phyloP scores from a whole-genome alignment of 306 rosid species.

The Spatholobus suberectus region DNA sequence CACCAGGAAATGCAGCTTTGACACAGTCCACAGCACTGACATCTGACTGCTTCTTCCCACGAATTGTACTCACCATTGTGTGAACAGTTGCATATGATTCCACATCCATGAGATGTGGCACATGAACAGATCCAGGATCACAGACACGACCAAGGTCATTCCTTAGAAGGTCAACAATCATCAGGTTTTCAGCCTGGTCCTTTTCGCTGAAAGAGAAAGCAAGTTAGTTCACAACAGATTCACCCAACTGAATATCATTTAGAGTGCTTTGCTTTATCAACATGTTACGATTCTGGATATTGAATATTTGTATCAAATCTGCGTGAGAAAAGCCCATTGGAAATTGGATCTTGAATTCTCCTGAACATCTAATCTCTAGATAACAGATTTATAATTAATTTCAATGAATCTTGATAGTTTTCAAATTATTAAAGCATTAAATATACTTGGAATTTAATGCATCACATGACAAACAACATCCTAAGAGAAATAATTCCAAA shows the following conservation, averaged over 20 bases:
- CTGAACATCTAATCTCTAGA: slow-evolving; percentile 13
- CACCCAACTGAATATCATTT: slow-evolving; percentile 26
- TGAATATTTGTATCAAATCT: not conserved
- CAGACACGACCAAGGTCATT: slow-evolving; percentile 98
- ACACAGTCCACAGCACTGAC: slow-evolving; percentile 75
- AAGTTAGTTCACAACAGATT: slow-evolving; percentile 34
- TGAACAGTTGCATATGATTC: slow-evolving; percentile 96
- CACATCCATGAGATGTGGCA: slow-evolving; percentile 89
- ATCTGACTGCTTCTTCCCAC: slow-evolving; percentile 73
- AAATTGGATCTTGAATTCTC: not conserved
- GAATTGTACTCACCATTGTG: slow-evolving; percentile 96
- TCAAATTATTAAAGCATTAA: slow-evolving; percentile 19
- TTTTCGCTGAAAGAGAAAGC: slow-evolving; percentile 69
- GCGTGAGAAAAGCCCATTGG: not conserved
- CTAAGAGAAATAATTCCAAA: slow-evolving; percentile 17
- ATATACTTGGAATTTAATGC: slow-evolving; percentile 10
- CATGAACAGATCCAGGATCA: slow-evolving; percentile 93
- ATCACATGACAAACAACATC: not conserved
- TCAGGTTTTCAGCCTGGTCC: slow-evolving; percentile 95
- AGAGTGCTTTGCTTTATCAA: slow-evolving; percentile 3
- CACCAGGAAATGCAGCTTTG: slow-evolving; percentile 95
- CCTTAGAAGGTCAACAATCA: slow-evolving; percentile 98
- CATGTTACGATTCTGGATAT: slow-evolving; percentile 7
- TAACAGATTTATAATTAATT: no score
- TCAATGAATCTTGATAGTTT: slow-evolving; percentile 13